Base-by-base conservation (phyloP, 108 stramenopile genomes). In the Pelagomonas calceolata region DNA sequence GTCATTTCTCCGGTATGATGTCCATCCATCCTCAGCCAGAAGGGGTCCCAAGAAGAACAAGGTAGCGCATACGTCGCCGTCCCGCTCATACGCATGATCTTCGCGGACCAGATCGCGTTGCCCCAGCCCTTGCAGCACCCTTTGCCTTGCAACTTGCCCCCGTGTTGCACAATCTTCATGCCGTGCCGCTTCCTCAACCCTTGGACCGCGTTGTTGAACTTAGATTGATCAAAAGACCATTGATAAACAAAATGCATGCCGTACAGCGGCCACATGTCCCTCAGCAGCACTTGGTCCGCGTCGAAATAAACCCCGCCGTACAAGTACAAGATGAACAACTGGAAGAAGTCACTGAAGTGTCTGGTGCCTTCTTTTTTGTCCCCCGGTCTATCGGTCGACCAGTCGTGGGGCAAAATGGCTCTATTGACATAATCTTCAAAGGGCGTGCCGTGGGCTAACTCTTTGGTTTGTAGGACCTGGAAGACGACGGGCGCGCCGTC, bases 71-170 rank as follows among this genome's bases (percentile, higher is more conserved):
- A 60, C 21, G 21, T 60, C 14, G 14, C 44, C 3, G 1, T 16
- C 7, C 51, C 51, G 21, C 18, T 1, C 3, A 1, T 12, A 17
- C 1, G 18, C 7, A 60, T 26, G 51, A 60, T 26, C 51, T 60
- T 60, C 0, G 51, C 51, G 21, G 51, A 4, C 51, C 51, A 60
- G 21, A 60, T 1, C 21, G 51, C 29, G 51, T 60, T 60, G 51
- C 51, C 51, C 51, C 51, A 60, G 51, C 51, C 51, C 51, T 60
- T 60, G 51, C 51, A 60, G 51, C 51, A 60, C 21, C 51, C 51
- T 3, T 1, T 4, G 14, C 26, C 21, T 3, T 60, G 1, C 21
- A 60, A 26, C 51, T 60, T 60, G 51, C 51, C 51, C 7, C 21
- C 51, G 51, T 60, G 51, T 17, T 26, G 51, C 3, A 60, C 29